Evolutionary conservation across 495 filamentous ascomycete genomes (phyloP).

Genomic region (Pseudevernia furfuracea): DNA sequence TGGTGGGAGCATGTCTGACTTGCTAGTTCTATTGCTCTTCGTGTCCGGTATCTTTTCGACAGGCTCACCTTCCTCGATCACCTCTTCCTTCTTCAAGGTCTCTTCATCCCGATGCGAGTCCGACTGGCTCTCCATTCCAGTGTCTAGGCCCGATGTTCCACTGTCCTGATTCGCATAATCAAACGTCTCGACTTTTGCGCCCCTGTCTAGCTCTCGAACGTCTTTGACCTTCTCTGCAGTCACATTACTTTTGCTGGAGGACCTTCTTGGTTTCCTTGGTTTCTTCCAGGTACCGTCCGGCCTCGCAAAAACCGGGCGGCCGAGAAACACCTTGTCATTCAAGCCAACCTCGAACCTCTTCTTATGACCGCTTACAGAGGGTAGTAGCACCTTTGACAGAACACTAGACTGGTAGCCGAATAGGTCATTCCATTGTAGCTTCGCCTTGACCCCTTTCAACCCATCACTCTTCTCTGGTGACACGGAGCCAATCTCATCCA

Average conservation of each 20-base stretch:
- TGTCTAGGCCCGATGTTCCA: background rate
- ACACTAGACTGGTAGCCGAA: conserved; percentile 38
- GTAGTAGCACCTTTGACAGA: conserved; percentile 77
- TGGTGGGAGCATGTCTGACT: conserved; percentile 32
- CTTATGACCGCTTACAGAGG: conserved; percentile 73
- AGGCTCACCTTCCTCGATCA: background rate
- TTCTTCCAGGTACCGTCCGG: conserved; percentile 86
- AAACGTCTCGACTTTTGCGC: conserved; percentile 6
- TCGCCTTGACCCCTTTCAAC: background rate
- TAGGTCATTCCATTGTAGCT: conserved; percentile 21
- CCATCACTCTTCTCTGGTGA: conserved; percentile 26
- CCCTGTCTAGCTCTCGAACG: background rate
- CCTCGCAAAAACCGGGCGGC: conserved; percentile 78
- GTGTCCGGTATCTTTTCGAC: conserved; percentile 23
- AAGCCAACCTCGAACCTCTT: conserved; percentile 78
- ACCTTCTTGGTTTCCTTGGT: conserved; percentile 50
- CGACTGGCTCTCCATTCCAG: conserved; percentile 6
- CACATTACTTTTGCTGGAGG: conserved; percentile 19
- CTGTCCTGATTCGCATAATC: conserved; percentile 7
- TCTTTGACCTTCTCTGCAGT: conserved; percentile 13
- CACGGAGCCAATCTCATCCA: conserved; percentile 37
- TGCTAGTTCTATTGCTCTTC: conserved; percentile 35
- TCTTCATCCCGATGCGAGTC: conserved; percentile 3
- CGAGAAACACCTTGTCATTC: conserved; percentile 76
- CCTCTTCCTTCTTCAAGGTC: conserved; percentile 13